Evolutionary conservation across 2,329 filamentous ascomycete genomes (phyloP).

Genomic region (Fusarium udum): DNA sequence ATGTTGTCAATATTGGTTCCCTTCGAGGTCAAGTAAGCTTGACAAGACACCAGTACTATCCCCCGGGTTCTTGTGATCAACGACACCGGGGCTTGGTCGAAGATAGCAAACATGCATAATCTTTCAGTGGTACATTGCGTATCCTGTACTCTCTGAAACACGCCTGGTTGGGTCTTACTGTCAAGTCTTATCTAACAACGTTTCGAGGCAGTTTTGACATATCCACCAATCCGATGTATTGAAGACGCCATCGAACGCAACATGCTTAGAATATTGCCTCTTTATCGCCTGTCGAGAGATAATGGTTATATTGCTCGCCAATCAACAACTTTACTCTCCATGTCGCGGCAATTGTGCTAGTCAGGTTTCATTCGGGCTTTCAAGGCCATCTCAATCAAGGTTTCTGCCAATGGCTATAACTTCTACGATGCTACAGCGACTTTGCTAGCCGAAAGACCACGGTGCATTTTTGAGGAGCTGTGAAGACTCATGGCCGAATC

Average conservation of each 20-base stretch:
- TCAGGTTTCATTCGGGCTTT: conserved; percentile 28
- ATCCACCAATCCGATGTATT: conserved; percentile 4
- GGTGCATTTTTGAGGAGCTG: conserved; percentile 1
- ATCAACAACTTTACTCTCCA: conserved; percentile 18
- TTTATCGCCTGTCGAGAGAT: conserved; percentile 13
- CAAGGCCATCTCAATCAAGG: conserved; percentile 20
- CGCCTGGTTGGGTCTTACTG: not conserved
- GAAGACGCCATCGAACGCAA: conserved; percentile 29
- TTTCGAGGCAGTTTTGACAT: conserved; percentile 7
- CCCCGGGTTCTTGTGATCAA: conserved; percentile 20
- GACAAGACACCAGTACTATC: conserved; percentile 9
- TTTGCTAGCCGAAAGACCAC: not conserved
- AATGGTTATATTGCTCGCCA: conserved; percentile 11
- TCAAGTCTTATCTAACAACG: conserved; percentile 4
- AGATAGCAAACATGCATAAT: conserved; percentile 3
- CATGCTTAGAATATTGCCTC: conserved; percentile 14
- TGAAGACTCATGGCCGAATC: not conserved
- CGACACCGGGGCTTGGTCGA: not conserved
- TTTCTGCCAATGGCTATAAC: conserved; percentile 8
- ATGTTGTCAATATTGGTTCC: conserved; percentile 17
- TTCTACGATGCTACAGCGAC: conserved; percentile 3
- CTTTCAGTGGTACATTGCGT: not conserved
- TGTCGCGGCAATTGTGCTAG: conserved; percentile 20
- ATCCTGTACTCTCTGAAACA: not conserved
- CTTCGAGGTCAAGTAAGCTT: conserved; percentile 16